Base-by-base conservation (phyloP, 1,284 basidiomycete species). In the Erythrobasidium hasegawianum region DNA sequence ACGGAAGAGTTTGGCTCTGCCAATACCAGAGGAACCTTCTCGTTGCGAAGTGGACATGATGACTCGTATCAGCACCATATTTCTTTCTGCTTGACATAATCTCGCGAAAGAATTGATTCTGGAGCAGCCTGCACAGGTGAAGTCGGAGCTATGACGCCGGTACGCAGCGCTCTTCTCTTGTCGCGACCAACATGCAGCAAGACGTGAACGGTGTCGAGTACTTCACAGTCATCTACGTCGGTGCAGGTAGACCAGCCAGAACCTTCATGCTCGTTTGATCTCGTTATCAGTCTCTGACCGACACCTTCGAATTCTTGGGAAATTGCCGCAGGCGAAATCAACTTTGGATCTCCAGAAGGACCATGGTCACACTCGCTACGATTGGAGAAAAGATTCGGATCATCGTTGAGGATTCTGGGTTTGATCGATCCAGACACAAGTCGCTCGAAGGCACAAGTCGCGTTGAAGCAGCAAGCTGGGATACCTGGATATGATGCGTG, bases 381-480 rank as follows among this genome's bases (percentile, higher is more conserved):
- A 29, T 22, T 57, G 18, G 66, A 68, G 45, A 61, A 54, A 40
- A 27, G 65, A 33, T 69, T 70, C 43, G 68, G 68, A 16, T 11
- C n/a, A 8, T 16, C 9, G 2, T 59, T 75, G 3, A 29, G 33
- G n/a, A 67, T 75, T 2, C 45, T 74, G 1, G 70, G 67, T 27
- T 54, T 75, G 11, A 60, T 75, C 27, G 74, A 75, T 65, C 73
- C 74, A 1, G 64, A 72, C 26, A 11, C 59, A 8, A 26, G 27
- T 1, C 64, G 70, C 24, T 67, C 71, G 3, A 20, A 50, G 2
- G 38, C 57, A 16, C 68, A 72, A 20, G 50, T 75, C 9, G 41
- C 24, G 40, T 18, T 14, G n/a, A 68, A 69, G 47, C 26, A 18
- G 11, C 22, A 20, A 22, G 54, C 62, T 2, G 50, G 59, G 8